Conservation (phyloP, 306 rosid genomes). For the Citrullus amarus region DNA sequence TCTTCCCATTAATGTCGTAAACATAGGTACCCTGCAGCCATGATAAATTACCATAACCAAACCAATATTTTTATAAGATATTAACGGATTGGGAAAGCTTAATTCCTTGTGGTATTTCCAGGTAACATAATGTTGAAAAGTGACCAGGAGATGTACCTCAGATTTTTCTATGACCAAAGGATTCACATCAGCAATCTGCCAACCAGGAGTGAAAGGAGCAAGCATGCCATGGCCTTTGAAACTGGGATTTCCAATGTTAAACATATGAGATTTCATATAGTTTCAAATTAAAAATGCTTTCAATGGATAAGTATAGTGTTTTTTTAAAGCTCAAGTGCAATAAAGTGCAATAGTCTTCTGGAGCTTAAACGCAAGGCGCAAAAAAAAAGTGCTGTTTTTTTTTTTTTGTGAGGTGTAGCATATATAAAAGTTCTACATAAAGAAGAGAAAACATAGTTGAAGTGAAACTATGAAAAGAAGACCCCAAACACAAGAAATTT, state of each 20-base stretch:
- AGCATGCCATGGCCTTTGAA: slow-evolving; percentile 83
- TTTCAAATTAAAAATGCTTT: neutral
- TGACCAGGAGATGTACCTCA: slow-evolving; percentile 28
- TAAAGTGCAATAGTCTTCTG: too few relatives aligned
- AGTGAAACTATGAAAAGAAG: too few relatives aligned
- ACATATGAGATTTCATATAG: neutral
- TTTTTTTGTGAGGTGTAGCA: too few relatives aligned
- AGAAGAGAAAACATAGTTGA: too few relatives aligned
- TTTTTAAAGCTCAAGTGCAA: too few relatives aligned
- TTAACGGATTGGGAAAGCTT: neutral
- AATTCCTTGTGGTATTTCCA: neutral
- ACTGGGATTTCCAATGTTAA: slow-evolving; percentile 27
- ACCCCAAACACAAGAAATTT: too few relatives aligned
- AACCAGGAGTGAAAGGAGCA: slow-evolving; percentile 96
- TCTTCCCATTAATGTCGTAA: slow-evolving; percentile 71
- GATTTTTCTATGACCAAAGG: slow-evolving; percentile 79
- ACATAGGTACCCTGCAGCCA: slow-evolving; percentile 81
- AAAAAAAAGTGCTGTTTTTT: too few relatives aligned
- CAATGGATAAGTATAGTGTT: neutral
- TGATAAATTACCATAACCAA: neutral
- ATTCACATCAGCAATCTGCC: slow-evolving; percentile 45
- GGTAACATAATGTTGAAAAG: neutral
- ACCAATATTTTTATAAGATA: neutral
- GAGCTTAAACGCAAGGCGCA: too few relatives aligned
- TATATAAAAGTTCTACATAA: too few relatives aligned